phyloP scores from a whole-genome alignment of 495 filamentous ascomycete genomes.

The Xylaria cubensis region DNA sequence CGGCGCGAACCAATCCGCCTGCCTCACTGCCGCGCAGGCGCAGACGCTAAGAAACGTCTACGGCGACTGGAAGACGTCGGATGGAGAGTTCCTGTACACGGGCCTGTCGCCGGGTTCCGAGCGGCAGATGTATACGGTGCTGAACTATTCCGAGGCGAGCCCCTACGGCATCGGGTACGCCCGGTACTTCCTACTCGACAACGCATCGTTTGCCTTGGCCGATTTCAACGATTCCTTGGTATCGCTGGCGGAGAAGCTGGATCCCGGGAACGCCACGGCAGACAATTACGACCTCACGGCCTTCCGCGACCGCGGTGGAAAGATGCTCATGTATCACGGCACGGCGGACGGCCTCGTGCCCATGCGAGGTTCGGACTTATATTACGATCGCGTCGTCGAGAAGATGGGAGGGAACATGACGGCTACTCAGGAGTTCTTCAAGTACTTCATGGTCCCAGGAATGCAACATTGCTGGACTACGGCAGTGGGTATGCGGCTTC shows the following conservation, averaged over 20 bases:
- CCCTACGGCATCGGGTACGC: slow-evolving; percentile 51
- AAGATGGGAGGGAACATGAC: slow-evolving; percentile 40
- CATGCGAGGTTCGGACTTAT: slow-evolving; percentile 47
- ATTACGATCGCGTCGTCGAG: slow-evolving; percentile 51
- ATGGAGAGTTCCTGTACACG: slow-evolving; percentile 65
- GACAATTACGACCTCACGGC: slow-evolving; percentile 54
- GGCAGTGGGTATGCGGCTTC: slow-evolving; percentile 19
- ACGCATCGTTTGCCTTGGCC: slow-evolving; percentile 45
- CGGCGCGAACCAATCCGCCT: slow-evolving; percentile 33
- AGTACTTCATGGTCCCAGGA: slow-evolving; percentile 48
- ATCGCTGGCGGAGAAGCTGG: slow-evolving; percentile 43
- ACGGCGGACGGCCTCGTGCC: slow-evolving; percentile 57
- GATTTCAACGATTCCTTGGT: slow-evolving; percentile 49
- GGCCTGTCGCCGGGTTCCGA: slow-evolving; percentile 52
- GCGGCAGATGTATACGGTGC: slow-evolving; percentile 45
- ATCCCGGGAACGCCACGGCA: slow-evolving; percentile 57
- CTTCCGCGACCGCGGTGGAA: slow-evolving; percentile 58
- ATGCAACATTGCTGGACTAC: slow-evolving; percentile 47
- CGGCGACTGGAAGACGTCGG: slow-evolving; percentile 54
- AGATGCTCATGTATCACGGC: slow-evolving; percentile 64
- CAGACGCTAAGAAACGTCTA: slow-evolving; percentile 62
- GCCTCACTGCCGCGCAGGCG: slow-evolving; percentile 64
- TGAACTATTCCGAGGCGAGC: slow-evolving; percentile 45
- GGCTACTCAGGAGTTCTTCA: slow-evolving; percentile 42
- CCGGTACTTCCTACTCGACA: slow-evolving; percentile 52